Conservation (phyloP, 768 basidiomycete genomes). For the Leccinum broughii region DNA sequence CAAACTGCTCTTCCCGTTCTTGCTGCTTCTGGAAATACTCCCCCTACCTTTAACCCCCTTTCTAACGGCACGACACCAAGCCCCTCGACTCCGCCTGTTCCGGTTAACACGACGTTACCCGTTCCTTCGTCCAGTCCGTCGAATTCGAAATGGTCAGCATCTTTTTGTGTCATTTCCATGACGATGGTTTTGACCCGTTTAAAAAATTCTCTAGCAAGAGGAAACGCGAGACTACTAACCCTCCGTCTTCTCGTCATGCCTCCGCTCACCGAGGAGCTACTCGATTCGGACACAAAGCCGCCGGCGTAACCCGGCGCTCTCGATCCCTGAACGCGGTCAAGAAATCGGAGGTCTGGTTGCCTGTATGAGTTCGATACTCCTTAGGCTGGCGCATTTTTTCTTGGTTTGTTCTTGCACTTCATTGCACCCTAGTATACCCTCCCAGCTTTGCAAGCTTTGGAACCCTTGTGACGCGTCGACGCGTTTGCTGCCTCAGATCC, state of each 20-base stretch:
- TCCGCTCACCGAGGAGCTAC: constrained; percentile 5
- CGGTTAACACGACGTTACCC: not conserved
- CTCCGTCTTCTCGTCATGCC: constrained; percentile 11
- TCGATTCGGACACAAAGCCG: constrained; percentile 5
- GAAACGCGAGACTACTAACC: not conserved
- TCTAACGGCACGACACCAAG: not conserved
- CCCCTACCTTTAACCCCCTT: not conserved
- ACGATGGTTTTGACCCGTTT: not conserved
- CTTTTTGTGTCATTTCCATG: not conserved
- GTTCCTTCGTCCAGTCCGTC: not conserved
- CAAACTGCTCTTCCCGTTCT: constrained; percentile 28
- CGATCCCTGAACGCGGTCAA: constrained; percentile 3
- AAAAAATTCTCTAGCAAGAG: constrained; percentile 1
- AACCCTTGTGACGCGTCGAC: constrained; percentile 12
- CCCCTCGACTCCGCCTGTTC: not conserved
- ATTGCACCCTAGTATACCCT: not conserved
- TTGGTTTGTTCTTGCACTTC: not conserved
- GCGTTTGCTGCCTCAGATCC: constrained; percentile 1
- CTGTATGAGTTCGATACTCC: constrained; percentile 8
- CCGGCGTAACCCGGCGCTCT: constrained; percentile 14
- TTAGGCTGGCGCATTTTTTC: not conserved
- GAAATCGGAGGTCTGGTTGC: constrained; percentile 17
- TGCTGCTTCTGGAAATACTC: not conserved
- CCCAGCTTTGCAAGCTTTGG: not conserved
- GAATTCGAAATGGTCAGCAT: constrained; percentile 17